Conservation (phyloP, 1,284 basidiomycete genomes). For the Cutaneotrichosporon arboriforme region DNA sequence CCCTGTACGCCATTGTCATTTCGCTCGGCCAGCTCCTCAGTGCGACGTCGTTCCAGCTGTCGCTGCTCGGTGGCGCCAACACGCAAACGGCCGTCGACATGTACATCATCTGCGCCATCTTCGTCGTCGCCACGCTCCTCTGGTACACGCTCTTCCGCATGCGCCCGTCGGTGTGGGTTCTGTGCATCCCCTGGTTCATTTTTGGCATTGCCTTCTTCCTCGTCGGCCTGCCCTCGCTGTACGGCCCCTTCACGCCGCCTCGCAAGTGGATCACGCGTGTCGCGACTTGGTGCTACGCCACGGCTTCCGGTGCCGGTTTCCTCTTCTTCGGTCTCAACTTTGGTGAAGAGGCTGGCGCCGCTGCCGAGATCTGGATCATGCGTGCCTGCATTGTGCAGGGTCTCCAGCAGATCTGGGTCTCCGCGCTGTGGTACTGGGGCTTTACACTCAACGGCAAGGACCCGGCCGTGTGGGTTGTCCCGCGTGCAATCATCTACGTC, state of each 20-base stretch:
- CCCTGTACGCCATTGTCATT: conserved; percentile 80
- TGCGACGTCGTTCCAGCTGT: conserved; percentile 86
- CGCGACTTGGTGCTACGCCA: conserved; percentile 79
- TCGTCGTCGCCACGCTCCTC: conserved; percentile 72
- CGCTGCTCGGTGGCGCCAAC: conserved; percentile 75
- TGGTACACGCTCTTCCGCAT: conserved; percentile 88
- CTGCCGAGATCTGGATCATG: conserved; percentile 83
- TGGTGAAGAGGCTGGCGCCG: conserved; percentile 89
- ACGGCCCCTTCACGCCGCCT: conserved; percentile 57
- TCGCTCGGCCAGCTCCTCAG: conserved; percentile 67
- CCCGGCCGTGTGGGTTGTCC: conserved; percentile 38
- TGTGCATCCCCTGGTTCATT: conserved; percentile 81
- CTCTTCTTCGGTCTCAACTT: conserved; percentile 91
- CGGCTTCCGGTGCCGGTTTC: conserved; percentile 83
- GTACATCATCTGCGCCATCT: conserved; percentile 81
- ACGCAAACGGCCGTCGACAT: conserved; percentile 72
- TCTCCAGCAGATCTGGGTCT: conserved; percentile 85
- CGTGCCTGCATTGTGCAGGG: conserved; percentile 87
- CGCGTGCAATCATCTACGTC: conserved; percentile 57
- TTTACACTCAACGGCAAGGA: conserved; percentile 59
- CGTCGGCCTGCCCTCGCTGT: conserved; percentile 76
- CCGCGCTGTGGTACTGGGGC: conserved; percentile 92
- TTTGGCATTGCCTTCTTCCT: conserved; percentile 83
- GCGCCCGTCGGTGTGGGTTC: conserved; percentile 78
- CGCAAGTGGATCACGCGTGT: conserved; percentile 65